These are phyloP conservation scores for Glebionis coronaria DNA, from an alignment of 129 eudicot species.

Conservation along the genomic window DNA sequence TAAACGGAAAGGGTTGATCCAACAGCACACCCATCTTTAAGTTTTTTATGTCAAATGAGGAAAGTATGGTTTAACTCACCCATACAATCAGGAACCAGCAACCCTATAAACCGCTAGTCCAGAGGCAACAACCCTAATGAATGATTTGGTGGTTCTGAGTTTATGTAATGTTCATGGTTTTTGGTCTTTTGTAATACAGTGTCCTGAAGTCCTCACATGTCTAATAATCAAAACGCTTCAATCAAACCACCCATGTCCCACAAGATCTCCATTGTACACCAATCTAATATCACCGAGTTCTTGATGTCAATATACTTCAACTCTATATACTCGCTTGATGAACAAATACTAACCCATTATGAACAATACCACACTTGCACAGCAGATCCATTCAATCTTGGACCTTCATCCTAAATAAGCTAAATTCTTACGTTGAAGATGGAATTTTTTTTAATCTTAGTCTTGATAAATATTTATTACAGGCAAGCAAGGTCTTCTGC, in stretches of 20 bases:
- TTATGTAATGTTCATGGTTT: neutral
- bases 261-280: neutral
- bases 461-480: neutral
- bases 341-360: constrained; percentile 4
- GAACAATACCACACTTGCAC: neutral
- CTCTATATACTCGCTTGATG: neutral
- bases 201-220: neutral
- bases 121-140: neutral
- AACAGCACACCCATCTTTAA: neutral
- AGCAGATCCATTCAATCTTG: constrained; percentile 7
- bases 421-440: neutral
- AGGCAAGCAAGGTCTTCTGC: neutral
- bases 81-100: no score
- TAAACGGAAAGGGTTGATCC: neutral
- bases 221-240: neutral
- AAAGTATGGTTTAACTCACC: neutral
- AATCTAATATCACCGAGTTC: no score
- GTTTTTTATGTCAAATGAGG: neutral
- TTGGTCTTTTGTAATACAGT: neutral
- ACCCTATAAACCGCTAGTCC: no score
- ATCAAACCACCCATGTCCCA: neutral
- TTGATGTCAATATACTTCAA: neutral
- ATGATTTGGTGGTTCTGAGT: constrained; percentile 3
- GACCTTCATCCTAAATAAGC: constrained; percentile 4
- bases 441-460: neutral